Evolutionary conservation across 768 basidiomycete species (phyloP).

Genomic region (Suillus subluteus): DNA sequence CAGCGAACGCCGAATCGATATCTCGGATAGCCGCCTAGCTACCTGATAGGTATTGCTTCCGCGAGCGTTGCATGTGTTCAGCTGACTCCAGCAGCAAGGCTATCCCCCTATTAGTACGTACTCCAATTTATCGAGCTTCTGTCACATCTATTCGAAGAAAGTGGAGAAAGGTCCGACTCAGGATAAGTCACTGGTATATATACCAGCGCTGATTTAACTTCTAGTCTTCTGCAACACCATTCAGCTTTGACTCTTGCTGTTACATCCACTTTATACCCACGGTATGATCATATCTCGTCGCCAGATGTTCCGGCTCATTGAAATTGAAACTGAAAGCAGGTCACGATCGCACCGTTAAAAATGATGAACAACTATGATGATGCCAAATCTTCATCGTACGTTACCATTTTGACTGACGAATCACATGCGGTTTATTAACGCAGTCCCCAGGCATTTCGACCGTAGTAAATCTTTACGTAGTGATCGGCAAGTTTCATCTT

Average conservation of each 20-base stretch:
- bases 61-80: neutral
- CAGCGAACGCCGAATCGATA: constrained; percentile 1
- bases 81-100: neutral
- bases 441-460: neutral
- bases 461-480: neutral
- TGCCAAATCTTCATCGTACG: neutral
- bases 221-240: neutral
- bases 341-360: neutral
- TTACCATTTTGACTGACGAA: neutral
- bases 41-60: neutral
- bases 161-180: neutral
- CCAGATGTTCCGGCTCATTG: neutral
- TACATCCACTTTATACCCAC: neutral
- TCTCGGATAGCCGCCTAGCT: neutral
- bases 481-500: constrained; percentile 1
- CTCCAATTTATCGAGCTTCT: neutral
- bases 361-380: constrained; percentile 2
- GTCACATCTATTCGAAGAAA: neutral
- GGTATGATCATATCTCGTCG: neutral
- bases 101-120: neutral
- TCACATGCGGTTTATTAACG: neutral
- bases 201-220: neutral
- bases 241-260: neutral
- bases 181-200: neutral
- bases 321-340: neutral